These are phyloP conservation scores for Pythium apleroticum DNA, from an alignment of 352 stramenopile genomes.

Conservation along the genomic window DNA sequence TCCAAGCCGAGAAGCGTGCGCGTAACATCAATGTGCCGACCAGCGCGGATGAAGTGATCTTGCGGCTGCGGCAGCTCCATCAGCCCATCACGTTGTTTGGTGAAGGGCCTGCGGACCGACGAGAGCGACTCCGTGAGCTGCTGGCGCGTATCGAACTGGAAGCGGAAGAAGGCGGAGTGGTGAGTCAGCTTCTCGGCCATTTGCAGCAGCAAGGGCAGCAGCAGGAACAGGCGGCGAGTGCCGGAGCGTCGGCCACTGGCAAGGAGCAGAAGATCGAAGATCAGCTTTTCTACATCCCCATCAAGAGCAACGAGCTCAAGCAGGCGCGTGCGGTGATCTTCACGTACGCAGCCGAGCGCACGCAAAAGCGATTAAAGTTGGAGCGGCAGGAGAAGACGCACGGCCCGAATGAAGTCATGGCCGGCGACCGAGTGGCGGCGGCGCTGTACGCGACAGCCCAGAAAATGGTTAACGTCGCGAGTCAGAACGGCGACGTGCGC, in stretches of 20 bases:
- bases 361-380: conserved; percentile 54
- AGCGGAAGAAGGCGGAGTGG: conserved; percentile 60
- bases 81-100: conserved; percentile 96
- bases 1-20: conserved; percentile 92
- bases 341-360: conserved; percentile 67
- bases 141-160: conserved; percentile 82
- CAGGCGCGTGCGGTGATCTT: conserved; percentile 78
- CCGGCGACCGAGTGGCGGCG: conserved; percentile 63
- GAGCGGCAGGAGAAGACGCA: conserved; percentile 47
- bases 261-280: conserved; percentile 44
- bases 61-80: conserved; percentile 86
- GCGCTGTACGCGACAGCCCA: conserved; percentile 75
- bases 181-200: conserved; percentile 52
- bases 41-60: conserved; percentile 89
- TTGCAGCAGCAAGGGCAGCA: conserved; percentile 27
- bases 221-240: conserved; percentile 49
- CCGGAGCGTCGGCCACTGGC: conserved; percentile 38
- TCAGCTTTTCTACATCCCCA: conserved; percentile 85
- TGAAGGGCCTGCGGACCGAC: conserved; percentile 93
- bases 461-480: conserved; percentile 88
- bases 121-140: conserved; percentile 91
- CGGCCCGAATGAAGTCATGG: conserved; percentile 42
- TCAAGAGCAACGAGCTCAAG: conserved; percentile 83
- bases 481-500: conserved; percentile 94
- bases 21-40: conserved; percentile 93